phyloP scores from a whole-genome alignment of 768 basidiomycete species.

The Kwoniella pini region DNA sequence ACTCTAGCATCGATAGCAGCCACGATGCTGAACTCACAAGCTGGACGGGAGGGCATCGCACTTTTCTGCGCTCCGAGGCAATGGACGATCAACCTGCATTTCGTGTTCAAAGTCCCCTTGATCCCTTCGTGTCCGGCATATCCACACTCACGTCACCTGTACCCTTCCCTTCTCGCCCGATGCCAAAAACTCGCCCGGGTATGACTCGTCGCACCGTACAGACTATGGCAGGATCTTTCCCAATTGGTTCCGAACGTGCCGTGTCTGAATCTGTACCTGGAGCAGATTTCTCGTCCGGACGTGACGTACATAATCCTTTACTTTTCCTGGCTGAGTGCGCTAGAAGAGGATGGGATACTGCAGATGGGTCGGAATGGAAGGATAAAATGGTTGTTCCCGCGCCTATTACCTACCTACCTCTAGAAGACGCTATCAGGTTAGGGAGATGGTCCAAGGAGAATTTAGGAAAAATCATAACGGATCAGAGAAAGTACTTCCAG shows the following conservation, averaged over 20 bases:
- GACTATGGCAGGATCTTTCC: constrained; percentile 11
- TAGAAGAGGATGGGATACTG: constrained; percentile 13
- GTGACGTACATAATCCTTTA: constrained; percentile 13
- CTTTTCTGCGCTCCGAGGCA: too few relatives aligned
- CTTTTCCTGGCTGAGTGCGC: constrained; percentile 20
- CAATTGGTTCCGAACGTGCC: constrained; percentile 6
- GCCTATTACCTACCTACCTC: background rate
- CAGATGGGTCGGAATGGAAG: background rate
- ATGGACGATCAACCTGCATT: background rate
- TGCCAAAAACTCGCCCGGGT: background rate
- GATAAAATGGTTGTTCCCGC: constrained; percentile 1
- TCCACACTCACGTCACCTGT: background rate
- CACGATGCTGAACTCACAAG: background rate
- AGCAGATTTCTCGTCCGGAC: constrained; percentile 11
- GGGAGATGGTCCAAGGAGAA: constrained; percentile 11
- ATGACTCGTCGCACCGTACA: constrained; percentile 8
- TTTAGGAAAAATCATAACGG: constrained; percentile 5
- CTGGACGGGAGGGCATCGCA: too few relatives aligned
- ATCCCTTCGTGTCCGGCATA: constrained; percentile 7
- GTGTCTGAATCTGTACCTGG: background rate
- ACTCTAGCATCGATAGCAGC: background rate
- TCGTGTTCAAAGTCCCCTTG: constrained; percentile 4
- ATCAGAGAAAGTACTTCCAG: constrained; percentile 16
- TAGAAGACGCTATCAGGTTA: constrained; percentile 8
- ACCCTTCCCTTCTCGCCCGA: background rate